phyloP scores from a whole-genome alignment of 768 basidiomycete genomes.

The Cystofilobasidium bisporidii region DNA sequence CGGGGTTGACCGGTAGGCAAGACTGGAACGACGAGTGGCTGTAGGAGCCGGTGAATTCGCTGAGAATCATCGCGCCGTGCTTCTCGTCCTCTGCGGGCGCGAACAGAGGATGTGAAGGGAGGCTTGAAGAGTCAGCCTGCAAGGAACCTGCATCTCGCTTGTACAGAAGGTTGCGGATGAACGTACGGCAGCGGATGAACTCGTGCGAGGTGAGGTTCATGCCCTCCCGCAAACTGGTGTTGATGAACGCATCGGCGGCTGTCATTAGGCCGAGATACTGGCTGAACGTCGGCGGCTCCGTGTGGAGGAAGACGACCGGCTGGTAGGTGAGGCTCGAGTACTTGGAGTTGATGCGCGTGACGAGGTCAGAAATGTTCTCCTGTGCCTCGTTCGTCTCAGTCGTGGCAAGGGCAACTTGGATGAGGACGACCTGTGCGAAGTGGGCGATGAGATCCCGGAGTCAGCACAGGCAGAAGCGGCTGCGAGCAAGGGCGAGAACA shows the following conservation, averaged over 20 bases:
- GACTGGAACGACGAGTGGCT: constrained; percentile 77
- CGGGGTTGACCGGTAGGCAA: constrained; percentile 73
- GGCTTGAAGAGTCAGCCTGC: background rate
- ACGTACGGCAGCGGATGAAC: constrained; percentile 63
- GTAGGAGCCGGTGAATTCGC: constrained; percentile 76
- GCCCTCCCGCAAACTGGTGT: constrained; percentile 73
- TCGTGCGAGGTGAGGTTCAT: constrained; percentile 51
- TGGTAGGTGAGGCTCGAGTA: constrained; percentile 81
- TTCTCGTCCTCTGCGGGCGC: constrained; percentile 15
- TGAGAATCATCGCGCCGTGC: constrained; percentile 25
- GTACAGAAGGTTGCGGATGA: too few relatives aligned
- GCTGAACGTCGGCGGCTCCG: constrained; percentile 70
- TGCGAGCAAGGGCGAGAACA: too few relatives aligned
- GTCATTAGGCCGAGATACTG: constrained; percentile 74
- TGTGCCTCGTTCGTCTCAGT: constrained; percentile 65
- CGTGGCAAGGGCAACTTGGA: constrained; percentile 78
- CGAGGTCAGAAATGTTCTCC: constrained; percentile 62
- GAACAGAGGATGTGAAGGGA: background rate
- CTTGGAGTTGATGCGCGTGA: constrained; percentile 69
- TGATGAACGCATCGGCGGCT: constrained; percentile 75
- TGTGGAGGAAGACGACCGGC: constrained; percentile 75
- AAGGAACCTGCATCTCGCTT: background rate
- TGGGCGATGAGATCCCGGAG: too few relatives aligned
- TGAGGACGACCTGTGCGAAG: constrained; percentile 72
- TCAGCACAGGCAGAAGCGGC: too few relatives aligned